phyloP scores from a whole-genome alignment of 768 basidiomycete species.

The Leccinum variicolor region DNA sequence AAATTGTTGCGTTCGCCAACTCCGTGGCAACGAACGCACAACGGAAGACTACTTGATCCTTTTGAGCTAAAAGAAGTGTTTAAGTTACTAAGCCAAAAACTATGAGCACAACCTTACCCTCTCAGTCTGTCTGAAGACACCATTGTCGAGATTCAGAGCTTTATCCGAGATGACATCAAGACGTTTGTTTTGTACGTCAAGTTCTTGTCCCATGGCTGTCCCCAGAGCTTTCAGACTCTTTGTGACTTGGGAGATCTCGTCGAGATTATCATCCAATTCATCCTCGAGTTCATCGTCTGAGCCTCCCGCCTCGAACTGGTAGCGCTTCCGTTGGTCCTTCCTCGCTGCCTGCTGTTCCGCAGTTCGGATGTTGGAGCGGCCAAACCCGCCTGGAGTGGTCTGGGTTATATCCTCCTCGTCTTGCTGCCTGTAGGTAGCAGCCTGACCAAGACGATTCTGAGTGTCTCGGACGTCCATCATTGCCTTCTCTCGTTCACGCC shows the following conservation, averaged over 20 bases:
- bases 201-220: conserved; percentile 81
- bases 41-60: conserved; percentile 45
- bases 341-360: conserved; percentile 49
- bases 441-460: conserved; percentile 80
- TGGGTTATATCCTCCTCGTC: conserved; percentile 40
- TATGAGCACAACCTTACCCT: conserved; percentile 47
- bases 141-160: conserved; percentile 69
- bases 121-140: conserved; percentile 79
- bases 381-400: conserved; percentile 30
- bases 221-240: conserved; percentile 78
- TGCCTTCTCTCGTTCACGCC: conserved; percentile 76
- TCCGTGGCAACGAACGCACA: neutral
- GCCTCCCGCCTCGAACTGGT: conserved; percentile 86
- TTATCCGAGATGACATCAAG: conserved; percentile 78
- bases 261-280: conserved; percentile 88
- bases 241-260: conserved; percentile 77
- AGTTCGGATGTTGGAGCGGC: conserved; percentile 41
- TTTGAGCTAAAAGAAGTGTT: conserved; percentile 46
- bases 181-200: conserved; percentile 80
- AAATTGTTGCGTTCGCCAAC: neutral
- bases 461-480: conserved; percentile 85
- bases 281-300: conserved; percentile 95
- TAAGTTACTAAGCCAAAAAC: conserved; percentile 5
- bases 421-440: conserved; percentile 57
- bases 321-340: conserved; percentile 76